phyloP scores from a whole-genome alignment of 805 yeast species.

The Myxozyma lipomycoides region DNA sequence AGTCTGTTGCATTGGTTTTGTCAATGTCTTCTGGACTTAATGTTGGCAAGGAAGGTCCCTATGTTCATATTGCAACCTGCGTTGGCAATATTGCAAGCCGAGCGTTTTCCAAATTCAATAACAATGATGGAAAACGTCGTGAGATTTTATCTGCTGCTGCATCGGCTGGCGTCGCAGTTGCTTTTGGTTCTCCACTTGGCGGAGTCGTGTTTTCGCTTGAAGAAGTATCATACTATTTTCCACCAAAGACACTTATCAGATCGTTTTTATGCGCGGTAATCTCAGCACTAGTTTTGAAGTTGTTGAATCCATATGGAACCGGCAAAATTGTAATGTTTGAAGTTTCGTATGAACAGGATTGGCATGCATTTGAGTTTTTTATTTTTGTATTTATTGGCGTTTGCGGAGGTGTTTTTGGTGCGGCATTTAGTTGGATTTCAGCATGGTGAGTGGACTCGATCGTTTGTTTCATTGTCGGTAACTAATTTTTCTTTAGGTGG shows the following conservation, averaged over 20 bases:
- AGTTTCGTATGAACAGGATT: constrained; percentile 48
- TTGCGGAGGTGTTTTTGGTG: constrained; percentile 54
- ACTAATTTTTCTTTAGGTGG: constrained; percentile 37
- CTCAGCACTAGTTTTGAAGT: constrained; percentile 50
- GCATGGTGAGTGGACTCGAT: constrained; percentile 36
- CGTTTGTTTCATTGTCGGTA: background rate
- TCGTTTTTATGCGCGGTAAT: constrained; percentile 55
- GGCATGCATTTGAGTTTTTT: constrained; percentile 49
- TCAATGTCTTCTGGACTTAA: constrained; percentile 57
- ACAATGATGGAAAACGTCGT: constrained; percentile 49
- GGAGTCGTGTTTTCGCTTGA: constrained; percentile 56
- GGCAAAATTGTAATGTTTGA: constrained; percentile 56
- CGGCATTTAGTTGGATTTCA: constrained; percentile 46
- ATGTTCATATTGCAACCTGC: constrained; percentile 56
- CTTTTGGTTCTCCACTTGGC: constrained; percentile 59
- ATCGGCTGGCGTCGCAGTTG: constrained; percentile 56
- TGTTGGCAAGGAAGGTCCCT: constrained; percentile 61
- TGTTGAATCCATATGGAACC: constrained; percentile 56
- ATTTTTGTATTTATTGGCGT: constrained; percentile 48
- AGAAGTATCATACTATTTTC: constrained; percentile 53
- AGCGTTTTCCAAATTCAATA: constrained; percentile 44
- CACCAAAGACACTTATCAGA: constrained; percentile 52
- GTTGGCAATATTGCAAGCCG: constrained; percentile 55
- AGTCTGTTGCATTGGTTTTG: constrained; percentile 47
- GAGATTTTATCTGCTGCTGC: constrained; percentile 56